Base-by-base conservation (phyloP, 345 rosid species). In the Conringia planisiliqua region DNA sequence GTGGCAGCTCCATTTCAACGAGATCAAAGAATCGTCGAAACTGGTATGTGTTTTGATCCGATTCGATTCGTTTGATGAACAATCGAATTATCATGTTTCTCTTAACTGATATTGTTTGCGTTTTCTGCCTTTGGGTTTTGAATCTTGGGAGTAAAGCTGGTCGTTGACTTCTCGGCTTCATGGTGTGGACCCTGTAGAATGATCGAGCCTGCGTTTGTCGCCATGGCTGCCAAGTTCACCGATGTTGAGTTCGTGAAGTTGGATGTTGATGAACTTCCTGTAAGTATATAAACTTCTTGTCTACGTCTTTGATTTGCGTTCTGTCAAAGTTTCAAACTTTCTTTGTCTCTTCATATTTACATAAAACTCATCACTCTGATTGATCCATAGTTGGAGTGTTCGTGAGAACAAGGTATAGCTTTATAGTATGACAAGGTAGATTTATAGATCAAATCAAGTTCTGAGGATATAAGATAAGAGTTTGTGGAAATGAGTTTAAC, bases 181-280 rank as follows among this genome's bases (percentile, higher is more conserved):
- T 91, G 97, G 98, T 94, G 98, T 58, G 93, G 95, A 29, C 98
- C 96, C 5, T 94, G 97, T 83, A 84, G 67, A 76, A 38, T 82
- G 26, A 87, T 94, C 67, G 94, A 85, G 80, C 96, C 97, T 13
- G 85, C 59, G 20, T 38, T 88, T 13, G 58, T 59, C 5, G 80
- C 30, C 54, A 64, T 89, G 87, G 83, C 97, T 70, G 40, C 12
- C 0, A 84, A 78, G 66, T 87, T 71, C 78, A 10, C 78, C 7
- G 88, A 88, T 35, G 95, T 94, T 42, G 47, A 71, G 2, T 94
- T 91, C 77, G 90, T 79, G 47, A 91, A 91, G 80, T 82, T 94
- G 73, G 98, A 94, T 75, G 98, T 93, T 5, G 98, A 93, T 78
- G 85, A 87, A 72, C 66, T 89, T 42, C 81, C 90, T 44, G 98